phyloP scores from a whole-genome alignment of 2,329 filamentous ascomycete species.

The Fusarium lateritium region DNA sequence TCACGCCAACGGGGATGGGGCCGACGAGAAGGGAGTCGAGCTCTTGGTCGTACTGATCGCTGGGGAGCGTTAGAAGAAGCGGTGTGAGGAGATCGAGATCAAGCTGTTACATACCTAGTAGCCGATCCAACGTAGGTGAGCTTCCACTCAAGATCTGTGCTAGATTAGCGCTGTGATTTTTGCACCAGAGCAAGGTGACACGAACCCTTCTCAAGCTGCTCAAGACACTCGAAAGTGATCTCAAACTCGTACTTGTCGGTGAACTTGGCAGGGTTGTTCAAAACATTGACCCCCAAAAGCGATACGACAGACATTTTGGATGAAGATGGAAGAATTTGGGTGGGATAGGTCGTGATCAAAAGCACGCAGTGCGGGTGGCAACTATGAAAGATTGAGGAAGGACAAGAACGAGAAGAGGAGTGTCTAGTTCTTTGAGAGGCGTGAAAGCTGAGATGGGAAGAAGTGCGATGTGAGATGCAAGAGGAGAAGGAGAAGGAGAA shows the following conservation, averaged over 20 bases:
- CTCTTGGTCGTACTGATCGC: conserved; percentile 97
- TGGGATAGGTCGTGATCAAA: conserved; percentile 1
- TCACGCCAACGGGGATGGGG: conserved; percentile 96
- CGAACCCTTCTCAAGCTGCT: conserved; percentile 91
- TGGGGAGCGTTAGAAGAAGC: conserved; percentile 56
- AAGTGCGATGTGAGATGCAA: conserved; percentile 27
- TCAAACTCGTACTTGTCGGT: conserved; percentile 95
- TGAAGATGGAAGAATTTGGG: conserved; percentile 19
- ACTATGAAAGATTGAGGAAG: background rate
- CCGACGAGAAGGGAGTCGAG: conserved; percentile 97
- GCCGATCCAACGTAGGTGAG: conserved; percentile 98
- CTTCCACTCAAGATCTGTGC: conserved; percentile 96
- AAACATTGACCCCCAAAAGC: conserved; percentile 92
- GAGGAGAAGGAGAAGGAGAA: conserved; percentile 9
- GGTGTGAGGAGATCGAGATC: conserved; percentile 27
- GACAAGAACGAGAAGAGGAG: conserved; percentile 2
- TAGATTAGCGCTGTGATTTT: conserved; percentile 36
- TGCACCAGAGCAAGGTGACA: conserved; percentile 3
- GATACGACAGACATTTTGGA: conserved; percentile 91
- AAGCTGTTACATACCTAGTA: conserved; percentile 80
- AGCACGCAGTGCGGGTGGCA: conserved; percentile 13
- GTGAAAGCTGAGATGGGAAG: conserved; percentile 16
- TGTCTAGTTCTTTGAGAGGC: conserved; percentile 17
- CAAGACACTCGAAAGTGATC: conserved; percentile 98
- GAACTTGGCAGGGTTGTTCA: conserved; percentile 98